Evolutionary conservation across 2,329 filamentous ascomycete genomes (phyloP), one percentile per base, ranked within the genome.

Genomic region (Aspergillus fructus): DNA sequence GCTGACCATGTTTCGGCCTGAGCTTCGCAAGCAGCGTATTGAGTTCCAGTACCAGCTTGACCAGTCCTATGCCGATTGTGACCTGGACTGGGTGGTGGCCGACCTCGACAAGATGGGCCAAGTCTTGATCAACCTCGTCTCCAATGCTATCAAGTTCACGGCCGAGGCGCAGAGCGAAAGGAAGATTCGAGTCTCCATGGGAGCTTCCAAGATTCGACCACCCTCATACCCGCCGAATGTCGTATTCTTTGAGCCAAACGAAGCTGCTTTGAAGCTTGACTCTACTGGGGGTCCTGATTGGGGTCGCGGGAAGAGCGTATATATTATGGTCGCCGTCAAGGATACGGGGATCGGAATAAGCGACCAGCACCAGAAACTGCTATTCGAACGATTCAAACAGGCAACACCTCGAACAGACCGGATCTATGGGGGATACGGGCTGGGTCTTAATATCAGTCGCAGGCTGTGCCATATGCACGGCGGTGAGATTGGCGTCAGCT

Each of bases 141-240:
- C 89, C 7, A 93, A 93, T 66, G 89, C 89, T 0, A 87, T 93
- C 71, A 93, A 93, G 66, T 93, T 93, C 68, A 93, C 90, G 17
- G 79, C 80, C 0, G 33, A 52, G 33, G 43, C 55, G 3, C 9
- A 24, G 11, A 47, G 39, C 7, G 43, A 58, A 23, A 65, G 69
- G 23, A 59, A 51, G 1, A 83, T 85, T 55, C 79, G 76, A 9
- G 81, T 85, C 23, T 79, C 79, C 4, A 73, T 85, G n/a, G 81
- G 76, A 9, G 83, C 82, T 2, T 79, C 80, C 4, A 69, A 57
- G 3, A 62, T 74, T 17, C 74, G 76, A 3, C 81, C 81, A 5
- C 78, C 79, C 3, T 71, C 76, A 7, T 72, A 74, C 24, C 68
- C 69, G 5, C 71, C 70, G 5, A 74, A 73, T 42, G 65, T 69